Conservation (phyloP, 2,329 filamentous ascomycete genomes). For the Teratosphaeria pseudoeucalypti region DNA sequence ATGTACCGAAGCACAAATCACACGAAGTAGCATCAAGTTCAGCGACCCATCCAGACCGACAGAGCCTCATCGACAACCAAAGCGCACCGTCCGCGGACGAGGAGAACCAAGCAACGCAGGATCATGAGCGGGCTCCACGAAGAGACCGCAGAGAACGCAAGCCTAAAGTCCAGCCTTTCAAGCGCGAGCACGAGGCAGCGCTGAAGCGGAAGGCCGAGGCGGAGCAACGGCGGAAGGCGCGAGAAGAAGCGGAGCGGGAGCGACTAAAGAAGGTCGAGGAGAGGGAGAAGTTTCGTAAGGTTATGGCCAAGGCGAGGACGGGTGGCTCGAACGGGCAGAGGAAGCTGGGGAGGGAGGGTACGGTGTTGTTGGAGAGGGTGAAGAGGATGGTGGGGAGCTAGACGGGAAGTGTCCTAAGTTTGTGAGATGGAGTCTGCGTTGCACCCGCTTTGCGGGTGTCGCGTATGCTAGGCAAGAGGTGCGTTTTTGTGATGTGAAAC, state of each 20-base stretch:
- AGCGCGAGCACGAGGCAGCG: slow-evolving; percentile 36
- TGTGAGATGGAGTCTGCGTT: not conserved
- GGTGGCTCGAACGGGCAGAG: slow-evolving; percentile 60
- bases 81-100: not conserved
- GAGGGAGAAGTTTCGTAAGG: slow-evolving; percentile 60
- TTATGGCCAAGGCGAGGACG: slow-evolving; percentile 51
- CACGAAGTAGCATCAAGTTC: slow-evolving; percentile 26
- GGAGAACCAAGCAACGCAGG: not conserved
- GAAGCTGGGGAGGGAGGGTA: slow-evolving; percentile 73
- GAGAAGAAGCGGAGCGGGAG: slow-evolving; percentile 55
- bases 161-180: slow-evolving; percentile 35
- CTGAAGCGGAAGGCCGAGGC: slow-evolving; percentile 51
- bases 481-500: too few species aligned
- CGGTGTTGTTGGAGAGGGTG: slow-evolving; percentile 65
- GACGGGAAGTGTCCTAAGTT: not conserved
- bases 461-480: too few species aligned
- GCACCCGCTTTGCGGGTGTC: too few species aligned
- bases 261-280: slow-evolving; percentile 44
- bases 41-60: slow-evolving; percentile 36
- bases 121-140: slow-evolving; percentile 10
- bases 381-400: slow-evolving; percentile 52
- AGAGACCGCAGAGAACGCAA: slow-evolving; percentile 23
- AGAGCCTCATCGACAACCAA: slow-evolving; percentile 16
- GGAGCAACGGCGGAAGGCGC: slow-evolving; percentile 46
- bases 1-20: not conserved